Conservation (phyloP, 2,329 filamentous ascomycete species). For the Microdochium trichocladiopsis region DNA sequence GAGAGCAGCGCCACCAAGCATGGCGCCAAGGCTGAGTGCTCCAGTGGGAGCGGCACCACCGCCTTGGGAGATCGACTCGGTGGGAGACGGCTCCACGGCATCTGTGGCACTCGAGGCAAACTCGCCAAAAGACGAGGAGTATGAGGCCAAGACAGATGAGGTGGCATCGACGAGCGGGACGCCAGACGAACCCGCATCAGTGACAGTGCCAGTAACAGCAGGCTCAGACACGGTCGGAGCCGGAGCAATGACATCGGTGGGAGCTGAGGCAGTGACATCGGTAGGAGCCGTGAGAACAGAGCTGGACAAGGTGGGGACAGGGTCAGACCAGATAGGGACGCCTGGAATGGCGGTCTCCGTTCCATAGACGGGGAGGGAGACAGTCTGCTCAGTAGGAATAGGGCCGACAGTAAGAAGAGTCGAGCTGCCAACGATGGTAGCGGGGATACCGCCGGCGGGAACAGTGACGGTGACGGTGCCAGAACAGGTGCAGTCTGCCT, state of each 20-base stretch:
- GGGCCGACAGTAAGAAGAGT: conserved; percentile 1
- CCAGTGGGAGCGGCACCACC: background rate
- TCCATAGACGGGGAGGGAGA: background rate
- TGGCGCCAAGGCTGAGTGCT: background rate
- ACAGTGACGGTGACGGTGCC: conserved; percentile 10
- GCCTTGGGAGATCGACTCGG: background rate
- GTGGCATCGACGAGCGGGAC: background rate
- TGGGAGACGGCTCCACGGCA: background rate
- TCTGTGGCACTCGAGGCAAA: background rate
- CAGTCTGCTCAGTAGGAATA: background rate
- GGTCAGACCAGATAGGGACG: no score
- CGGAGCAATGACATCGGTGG: background rate
- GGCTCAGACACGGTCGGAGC: background rate
- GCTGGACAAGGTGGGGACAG: no score
- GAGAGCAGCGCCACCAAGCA: background rate
- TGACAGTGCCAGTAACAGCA: background rate
- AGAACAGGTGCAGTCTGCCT: conserved; percentile 13
- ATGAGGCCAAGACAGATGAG: background rate
- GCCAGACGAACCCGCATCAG: background rate
- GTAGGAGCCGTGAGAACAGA: no score
- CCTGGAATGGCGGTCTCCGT: background rate
- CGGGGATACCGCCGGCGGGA: background rate
- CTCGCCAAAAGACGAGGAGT: background rate
- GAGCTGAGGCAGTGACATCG: background rate
- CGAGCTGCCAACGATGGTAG: conserved; percentile 3